Conservation (phyloP, 495 filamentous ascomycete genomes). For the Monascus purpureus region DNA sequence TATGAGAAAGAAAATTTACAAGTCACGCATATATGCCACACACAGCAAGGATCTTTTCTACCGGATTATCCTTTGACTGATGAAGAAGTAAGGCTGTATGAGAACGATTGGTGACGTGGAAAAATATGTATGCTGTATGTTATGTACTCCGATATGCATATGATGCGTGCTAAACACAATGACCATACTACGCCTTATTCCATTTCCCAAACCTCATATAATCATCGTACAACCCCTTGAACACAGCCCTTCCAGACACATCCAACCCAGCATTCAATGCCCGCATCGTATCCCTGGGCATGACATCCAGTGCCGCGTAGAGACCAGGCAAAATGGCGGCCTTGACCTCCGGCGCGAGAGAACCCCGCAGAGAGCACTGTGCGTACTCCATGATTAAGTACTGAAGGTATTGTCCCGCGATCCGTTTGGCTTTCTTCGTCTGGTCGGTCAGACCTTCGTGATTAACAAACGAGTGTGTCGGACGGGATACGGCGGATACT, state of each 20-base stretch:
- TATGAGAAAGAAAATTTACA: no score
- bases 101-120: no score
- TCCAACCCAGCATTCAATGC: conserved; percentile 58
- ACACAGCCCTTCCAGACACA: conserved; percentile 50
- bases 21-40: no score
- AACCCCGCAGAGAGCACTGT: conserved; percentile 44
- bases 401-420: conserved; percentile 62
- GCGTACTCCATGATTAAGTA: conserved; percentile 60
- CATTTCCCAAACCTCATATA: conserved; percentile 58
- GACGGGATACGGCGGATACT: conserved; percentile 49
- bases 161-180: no score
- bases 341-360: conserved; percentile 44
- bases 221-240: conserved; percentile 57
- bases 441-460: conserved; percentile 51
- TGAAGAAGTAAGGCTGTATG: no score
- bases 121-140: no score
- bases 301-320: conserved; percentile 56
- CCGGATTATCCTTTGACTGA: no score
- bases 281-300: conserved; percentile 47
- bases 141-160: no score
- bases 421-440: conserved; percentile 59
- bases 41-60: no score
- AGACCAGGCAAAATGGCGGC: conserved; percentile 57
- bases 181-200: conserved; percentile 33
- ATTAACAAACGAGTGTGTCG: conserved; percentile 18